phyloP scores from a whole-genome alignment of 192 early-diverging fungal species.

The Lunasporangiospora selenospora region DNA sequence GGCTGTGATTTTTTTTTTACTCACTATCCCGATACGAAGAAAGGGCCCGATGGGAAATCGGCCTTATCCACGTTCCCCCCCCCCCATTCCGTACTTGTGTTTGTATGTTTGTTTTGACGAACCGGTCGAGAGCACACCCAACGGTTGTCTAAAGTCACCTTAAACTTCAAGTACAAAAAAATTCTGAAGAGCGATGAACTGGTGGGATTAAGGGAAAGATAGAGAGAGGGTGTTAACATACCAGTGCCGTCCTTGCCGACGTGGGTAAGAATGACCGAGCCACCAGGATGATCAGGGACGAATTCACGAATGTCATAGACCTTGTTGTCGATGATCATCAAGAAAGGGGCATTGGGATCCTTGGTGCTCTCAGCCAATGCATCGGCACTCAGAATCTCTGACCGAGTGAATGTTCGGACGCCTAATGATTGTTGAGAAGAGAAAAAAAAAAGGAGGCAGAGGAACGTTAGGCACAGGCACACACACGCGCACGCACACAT shows the following conservation, averaged over 20 bases:
- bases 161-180: no score
- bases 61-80: no score
- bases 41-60: no score
- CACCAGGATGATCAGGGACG: constrained; percentile 78
- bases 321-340: constrained; percentile 79
- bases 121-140: not conserved
- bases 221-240: constrained; percentile 18
- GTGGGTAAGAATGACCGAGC: constrained; percentile 76
- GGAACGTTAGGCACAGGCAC: not conserved
- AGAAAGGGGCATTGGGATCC: constrained; percentile 51
- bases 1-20: no score
- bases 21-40: no score
- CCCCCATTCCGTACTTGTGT: not conserved
- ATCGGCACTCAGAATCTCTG: constrained; percentile 40
- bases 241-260: constrained; percentile 76
- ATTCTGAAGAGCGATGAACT: no score
- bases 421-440: not conserved
- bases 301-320: constrained; percentile 85
- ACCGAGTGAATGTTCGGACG: constrained; percentile 41
- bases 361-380: constrained; percentile 32
- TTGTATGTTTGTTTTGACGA: not conserved
- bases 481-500: no score
- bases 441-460: not conserved
- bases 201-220: no score
- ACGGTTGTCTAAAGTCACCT: no score